A percentile compares a stretch with the other conserved stretches of the same genome.
These are phyloP conservation scores for Pezicula radicicola DNA, from an alignment of 2,329 filamentous ascomycete species.

Conservation along the genomic window DNA sequence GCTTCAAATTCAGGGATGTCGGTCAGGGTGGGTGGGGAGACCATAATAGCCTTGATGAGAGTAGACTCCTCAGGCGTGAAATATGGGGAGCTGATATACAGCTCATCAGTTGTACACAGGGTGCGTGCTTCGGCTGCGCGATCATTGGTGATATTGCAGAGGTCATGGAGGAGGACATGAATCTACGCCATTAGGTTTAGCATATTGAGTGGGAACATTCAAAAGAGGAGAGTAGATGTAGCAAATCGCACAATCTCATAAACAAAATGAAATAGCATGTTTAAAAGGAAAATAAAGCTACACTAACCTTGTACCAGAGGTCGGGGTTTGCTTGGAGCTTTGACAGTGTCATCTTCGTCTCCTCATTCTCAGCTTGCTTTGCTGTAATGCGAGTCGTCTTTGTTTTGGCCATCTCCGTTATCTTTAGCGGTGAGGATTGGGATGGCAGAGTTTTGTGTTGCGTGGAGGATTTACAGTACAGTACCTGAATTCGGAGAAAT, in stretches of 20 bases:
- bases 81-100: conserved; percentile 26
- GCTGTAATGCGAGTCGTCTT: too few species aligned
- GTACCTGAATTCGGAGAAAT: too few species aligned
- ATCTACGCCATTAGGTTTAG: conserved; percentile 7
- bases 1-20: conserved; percentile 10
- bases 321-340: not conserved
- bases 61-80: conserved; percentile 20
- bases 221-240: too few species aligned
- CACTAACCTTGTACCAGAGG: not conserved
- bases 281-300: not conserved
- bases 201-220: too few species aligned
- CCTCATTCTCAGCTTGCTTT: too few species aligned
- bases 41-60: conserved; percentile 14
- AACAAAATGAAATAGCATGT: too few species aligned
- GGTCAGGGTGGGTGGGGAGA: conserved; percentile 6
- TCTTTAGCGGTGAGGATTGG: too few species aligned
- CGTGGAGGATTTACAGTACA: too few species aligned
- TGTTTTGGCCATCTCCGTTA: too few species aligned
- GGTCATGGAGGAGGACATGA: conserved; percentile 20
- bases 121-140: conserved; percentile 12
- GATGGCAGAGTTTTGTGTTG: too few species aligned
- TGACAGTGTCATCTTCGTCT: not conserved
- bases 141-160: conserved; percentile 17
- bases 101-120: conserved; percentile 16
- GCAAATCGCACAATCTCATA: too few species aligned